phyloP scores from a whole-genome alignment of 768 basidiomycete species.

The Suillus fuscotomentosus region DNA sequence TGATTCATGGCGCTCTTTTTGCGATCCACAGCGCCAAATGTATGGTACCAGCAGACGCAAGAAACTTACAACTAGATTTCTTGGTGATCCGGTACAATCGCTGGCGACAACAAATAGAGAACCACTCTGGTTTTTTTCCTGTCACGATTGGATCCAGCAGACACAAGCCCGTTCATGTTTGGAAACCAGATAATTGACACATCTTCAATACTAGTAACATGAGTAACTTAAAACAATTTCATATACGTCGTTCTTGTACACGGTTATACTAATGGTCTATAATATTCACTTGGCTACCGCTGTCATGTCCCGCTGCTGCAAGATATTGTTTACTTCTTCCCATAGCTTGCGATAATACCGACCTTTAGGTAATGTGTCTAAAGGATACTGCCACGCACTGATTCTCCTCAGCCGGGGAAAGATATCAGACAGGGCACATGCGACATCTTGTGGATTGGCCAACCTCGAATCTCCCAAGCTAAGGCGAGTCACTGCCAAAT shows the following conservation, averaged over 20 bases:
- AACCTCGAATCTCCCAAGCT: slow-evolving; percentile 1
- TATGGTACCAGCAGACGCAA: not conserved
- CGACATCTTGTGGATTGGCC: not conserved
- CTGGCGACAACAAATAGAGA: not conserved
- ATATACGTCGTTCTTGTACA: not conserved
- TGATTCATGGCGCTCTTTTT: not conserved
- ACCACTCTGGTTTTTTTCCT: not conserved
- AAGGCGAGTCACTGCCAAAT: not conserved
- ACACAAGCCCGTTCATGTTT: too few relatives aligned
- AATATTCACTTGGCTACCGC: not conserved
- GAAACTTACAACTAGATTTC: not conserved
- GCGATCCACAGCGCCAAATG: not conserved
- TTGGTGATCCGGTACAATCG: not conserved
- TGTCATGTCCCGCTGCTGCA: not conserved
- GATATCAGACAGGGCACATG: not conserved
- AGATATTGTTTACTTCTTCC: slow-evolving; percentile 1
- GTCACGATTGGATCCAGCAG: not conserved
- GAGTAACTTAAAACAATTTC: not conserved
- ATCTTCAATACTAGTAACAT: not conserved
- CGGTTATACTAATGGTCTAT: not conserved
- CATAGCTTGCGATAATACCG: not conserved
- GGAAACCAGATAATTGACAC: not conserved
- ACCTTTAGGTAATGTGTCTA: not conserved
- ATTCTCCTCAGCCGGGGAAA: slow-evolving; percentile 1
- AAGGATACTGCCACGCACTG: slow-evolving; percentile 1